phyloP scores from a whole-genome alignment of 2,329 filamentous ascomycete genomes.

The Epichloe elymi region DNA sequence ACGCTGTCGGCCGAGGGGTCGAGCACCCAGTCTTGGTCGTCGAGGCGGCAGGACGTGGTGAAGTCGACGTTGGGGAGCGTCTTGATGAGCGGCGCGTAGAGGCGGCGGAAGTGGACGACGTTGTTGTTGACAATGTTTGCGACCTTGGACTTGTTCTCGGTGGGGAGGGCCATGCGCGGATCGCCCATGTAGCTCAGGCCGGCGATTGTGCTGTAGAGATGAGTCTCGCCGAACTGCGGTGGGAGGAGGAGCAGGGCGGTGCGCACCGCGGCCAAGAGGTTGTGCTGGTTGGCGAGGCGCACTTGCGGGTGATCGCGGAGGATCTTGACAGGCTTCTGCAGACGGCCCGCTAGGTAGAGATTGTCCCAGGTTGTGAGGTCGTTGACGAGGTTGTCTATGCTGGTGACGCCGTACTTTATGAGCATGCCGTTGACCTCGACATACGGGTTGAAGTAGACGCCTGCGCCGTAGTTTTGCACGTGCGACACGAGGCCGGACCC shows the following conservation, averaged over 20 bases:
- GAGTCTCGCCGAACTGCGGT: constrained; percentile 67
- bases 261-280: constrained; percentile 80
- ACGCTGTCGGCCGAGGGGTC: constrained; percentile 44
- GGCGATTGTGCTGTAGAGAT: constrained; percentile 84
- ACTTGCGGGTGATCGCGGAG: constrained; percentile 86
- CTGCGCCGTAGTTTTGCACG: constrained; percentile 86
- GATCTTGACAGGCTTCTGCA: constrained; percentile 98
- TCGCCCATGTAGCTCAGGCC: constrained; percentile 91
- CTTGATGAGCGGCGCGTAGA: constrained; percentile 82
- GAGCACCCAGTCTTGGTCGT: constrained; percentile 27
- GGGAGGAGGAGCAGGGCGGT: constrained; percentile 81
- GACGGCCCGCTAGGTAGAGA: constrained; percentile 84
- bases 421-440: constrained; percentile 88
- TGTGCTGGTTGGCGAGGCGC: constrained; percentile 88
- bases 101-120: constrained; percentile 75
- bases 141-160: constrained; percentile 86
- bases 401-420: constrained; percentile 97
- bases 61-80: constrained; percentile 83
- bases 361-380: constrained; percentile 90
- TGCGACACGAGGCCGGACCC: constrained; percentile 76
- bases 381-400: constrained; percentile 73
- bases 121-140: constrained; percentile 89
- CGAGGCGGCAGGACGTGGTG: constrained; percentile 36
- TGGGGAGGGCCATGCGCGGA: constrained; percentile 83
- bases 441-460: constrained; percentile 96